Conservation (phyloP, 1,284 basidiomycete genomes). For the Xerocomus amazonicus region DNA sequence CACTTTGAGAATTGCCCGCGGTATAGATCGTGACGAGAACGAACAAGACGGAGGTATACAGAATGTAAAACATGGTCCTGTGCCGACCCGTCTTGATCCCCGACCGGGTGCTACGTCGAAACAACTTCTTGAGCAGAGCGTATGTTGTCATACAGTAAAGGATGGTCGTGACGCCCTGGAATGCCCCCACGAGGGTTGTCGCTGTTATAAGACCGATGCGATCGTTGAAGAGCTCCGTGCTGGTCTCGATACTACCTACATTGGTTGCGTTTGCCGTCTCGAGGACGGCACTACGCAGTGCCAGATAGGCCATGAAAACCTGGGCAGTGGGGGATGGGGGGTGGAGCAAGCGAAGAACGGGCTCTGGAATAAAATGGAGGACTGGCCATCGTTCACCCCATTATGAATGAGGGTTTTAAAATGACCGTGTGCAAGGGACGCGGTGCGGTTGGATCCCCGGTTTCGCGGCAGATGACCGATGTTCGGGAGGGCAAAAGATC, state of each 20-base stretch:
- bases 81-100: slow-evolving; percentile 6
- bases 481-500: background rate
- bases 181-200: slow-evolving; percentile 23
- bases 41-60: slow-evolving; percentile 32
- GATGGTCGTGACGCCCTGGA: slow-evolving; percentile 21
- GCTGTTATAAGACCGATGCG: slow-evolving; percentile 25
- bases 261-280: slow-evolving; percentile 7
- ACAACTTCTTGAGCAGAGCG: slow-evolving; percentile 21
- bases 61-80: slow-evolving; percentile 26
- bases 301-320: slow-evolving; percentile 5
- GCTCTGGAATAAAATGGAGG: slow-evolving; percentile 12
- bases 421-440: slow-evolving; percentile 27
- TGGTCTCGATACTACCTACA: slow-evolving; percentile 5
- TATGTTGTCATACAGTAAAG: slow-evolving; percentile 24
- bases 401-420: slow-evolving; percentile 20
- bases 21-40: slow-evolving; percentile 30
- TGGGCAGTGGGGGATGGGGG: slow-evolving; percentile 5
- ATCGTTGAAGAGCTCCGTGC: slow-evolving; percentile 11
- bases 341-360: slow-evolving; percentile 4
- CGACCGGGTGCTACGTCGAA: slow-evolving; percentile 3
- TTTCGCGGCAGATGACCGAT: background rate
- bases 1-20: slow-evolving; percentile 24
- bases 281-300: slow-evolving; percentile 3
- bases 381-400: background rate
- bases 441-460: background rate